Evolutionary conservation across 345 rosid species (phyloP), one percentile per base, ranked within the genome.

Genomic region (Pistacia vera): DNA sequence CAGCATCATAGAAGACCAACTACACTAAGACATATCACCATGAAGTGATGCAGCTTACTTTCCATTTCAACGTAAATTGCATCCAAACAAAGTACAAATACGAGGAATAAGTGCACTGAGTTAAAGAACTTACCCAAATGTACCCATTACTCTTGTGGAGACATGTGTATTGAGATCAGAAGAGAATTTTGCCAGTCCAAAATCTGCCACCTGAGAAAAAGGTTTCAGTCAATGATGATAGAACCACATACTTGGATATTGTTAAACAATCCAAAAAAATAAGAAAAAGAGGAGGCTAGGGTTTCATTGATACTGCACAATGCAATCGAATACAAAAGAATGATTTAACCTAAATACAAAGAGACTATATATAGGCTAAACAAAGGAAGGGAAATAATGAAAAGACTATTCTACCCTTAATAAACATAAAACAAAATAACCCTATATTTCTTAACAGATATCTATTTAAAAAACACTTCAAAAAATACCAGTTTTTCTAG

Each of bases 61-160:
- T n/a, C 2, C 11, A 72, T 22, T 8, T 12, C 59, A 60, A 76
- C 14, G 8, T 60, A 48, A 65, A 16, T 5, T 14, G 17, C 14
- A 46, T 10, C 25, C 18, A 36, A 8, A 20, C 22, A 55, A 16
- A 28, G 14, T 14, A 51, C 4, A 30, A 30, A 30, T 30, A 30
- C 3, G 33, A 30, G 33, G 3, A 76, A 35, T 38, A 46, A 55
- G 22, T 11, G 25, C 56, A 44, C 33, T 7, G 20, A 16, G 63
- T n/a, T 28, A 22, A 48, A 62, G 44, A 62, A 18, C 83, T 80
- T 83, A 96, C 99, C 98, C 99, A 73, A 96, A 96, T 75, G 99
- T 93, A 77, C 99, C 99, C 98, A 96, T 92, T 75, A 93, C 98
- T 5, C 99, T 83, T 13, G 97, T 96, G 30, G 99, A 96, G 68